phyloP scores from a whole-genome alignment of 331 rosid species.

The Malus hybrid region DNA sequence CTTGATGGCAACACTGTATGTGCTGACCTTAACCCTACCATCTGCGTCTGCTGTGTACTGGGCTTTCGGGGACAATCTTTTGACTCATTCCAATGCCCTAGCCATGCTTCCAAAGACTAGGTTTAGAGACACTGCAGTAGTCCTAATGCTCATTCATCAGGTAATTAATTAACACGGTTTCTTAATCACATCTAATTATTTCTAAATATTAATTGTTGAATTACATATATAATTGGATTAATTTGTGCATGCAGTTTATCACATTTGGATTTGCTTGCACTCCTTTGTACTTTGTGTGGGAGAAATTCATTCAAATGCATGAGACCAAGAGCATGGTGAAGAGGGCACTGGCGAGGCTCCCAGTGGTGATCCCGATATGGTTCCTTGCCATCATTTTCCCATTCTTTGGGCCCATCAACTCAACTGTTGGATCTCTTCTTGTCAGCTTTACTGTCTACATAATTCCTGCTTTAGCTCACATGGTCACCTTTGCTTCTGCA shows the following conservation, averaged over 20 bases:
- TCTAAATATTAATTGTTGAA: background rate
- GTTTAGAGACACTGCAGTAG: conserved; percentile 73
- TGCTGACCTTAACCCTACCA: conserved; percentile 82
- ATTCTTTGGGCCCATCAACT: conserved; percentile 96
- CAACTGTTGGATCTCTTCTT: conserved; percentile 91
- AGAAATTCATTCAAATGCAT: conserved; percentile 76
- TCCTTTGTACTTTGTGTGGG: conserved; percentile 98
- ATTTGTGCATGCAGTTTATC: conserved; percentile 55
- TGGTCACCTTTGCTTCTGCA: conserved; percentile 82
- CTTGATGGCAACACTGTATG: conserved; percentile 83
- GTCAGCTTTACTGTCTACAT: conserved; percentile 99
- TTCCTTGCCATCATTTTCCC: conserved; percentile 91
- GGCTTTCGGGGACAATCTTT: conserved; percentile 90
- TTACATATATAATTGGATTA: background rate
- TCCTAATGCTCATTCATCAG: conserved; percentile 99
- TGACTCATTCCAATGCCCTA: conserved; percentile 88
- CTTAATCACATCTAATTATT: background rate
- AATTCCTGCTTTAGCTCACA: conserved; percentile 97
- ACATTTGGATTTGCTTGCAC: conserved; percentile 99
- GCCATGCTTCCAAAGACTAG: conserved; percentile 74
- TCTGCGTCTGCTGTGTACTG: conserved; percentile 93
- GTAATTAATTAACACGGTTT: conserved; percentile 21
- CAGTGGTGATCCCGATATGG: conserved; percentile 98
- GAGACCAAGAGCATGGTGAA: conserved; percentile 77
- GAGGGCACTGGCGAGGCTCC: conserved; percentile 78